Conservation (phyloP, 768 basidiomycete genomes). For the Scleroderma bovista region DNA sequence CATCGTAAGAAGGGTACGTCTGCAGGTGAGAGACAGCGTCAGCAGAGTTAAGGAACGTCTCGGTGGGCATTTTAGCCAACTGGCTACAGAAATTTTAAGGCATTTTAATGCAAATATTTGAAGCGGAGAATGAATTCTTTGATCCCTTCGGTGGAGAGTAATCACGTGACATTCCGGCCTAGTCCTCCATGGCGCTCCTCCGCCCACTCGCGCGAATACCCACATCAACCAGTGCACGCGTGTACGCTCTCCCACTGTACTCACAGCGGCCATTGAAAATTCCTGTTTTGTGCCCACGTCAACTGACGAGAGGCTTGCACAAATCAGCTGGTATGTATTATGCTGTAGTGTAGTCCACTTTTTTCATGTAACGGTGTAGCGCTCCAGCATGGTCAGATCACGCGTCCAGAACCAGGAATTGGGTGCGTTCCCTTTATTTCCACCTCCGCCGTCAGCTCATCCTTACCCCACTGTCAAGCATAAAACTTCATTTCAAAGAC, state of each 20-base stretch:
- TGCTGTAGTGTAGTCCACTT: neutral
- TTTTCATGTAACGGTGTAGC: constrained; percentile 2
- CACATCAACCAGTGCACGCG: neutral
- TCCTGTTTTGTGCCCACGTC: neutral
- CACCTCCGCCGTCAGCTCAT: neutral
- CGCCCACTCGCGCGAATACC: neutral
- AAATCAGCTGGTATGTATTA: neutral
- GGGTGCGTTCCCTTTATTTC: constrained; percentile 41
- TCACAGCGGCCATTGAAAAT: neutral
- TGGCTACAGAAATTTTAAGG: neutral
- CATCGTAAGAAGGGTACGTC: constrained; percentile 69
- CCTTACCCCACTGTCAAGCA: constrained; percentile 39
- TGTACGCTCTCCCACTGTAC: neutral
- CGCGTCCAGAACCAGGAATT: constrained; percentile 61
- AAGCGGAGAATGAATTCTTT: constrained; percentile 12
- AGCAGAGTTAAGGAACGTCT: constrained; percentile 55
- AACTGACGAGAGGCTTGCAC: neutral
- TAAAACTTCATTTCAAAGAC: constrained; percentile 88
- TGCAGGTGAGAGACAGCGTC: constrained; percentile 73
- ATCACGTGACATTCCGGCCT: neutral
- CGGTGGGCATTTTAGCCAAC: constrained; percentile 31
- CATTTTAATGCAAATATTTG: constrained; percentile 5
- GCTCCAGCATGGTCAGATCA: constrained; percentile 45
- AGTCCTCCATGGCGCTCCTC: neutral
- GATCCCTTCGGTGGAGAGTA: neutral